These are phyloP conservation scores for Juglanconis oblonga DNA, from an alignment of 2,329 filamentous ascomycete genomes.

Conservation along the genomic window DNA sequence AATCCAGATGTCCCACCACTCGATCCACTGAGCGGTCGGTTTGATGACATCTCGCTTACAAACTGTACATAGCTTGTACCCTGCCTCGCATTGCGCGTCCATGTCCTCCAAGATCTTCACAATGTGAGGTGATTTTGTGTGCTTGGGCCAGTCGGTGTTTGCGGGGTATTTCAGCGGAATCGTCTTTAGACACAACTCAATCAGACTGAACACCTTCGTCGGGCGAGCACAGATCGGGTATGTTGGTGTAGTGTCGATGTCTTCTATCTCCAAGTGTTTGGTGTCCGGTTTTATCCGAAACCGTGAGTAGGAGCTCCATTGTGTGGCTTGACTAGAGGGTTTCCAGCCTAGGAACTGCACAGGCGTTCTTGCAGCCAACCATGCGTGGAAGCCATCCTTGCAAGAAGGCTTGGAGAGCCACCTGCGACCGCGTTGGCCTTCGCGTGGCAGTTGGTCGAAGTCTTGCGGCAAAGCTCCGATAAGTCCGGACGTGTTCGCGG, in stretches of 20 bases:
- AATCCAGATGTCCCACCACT: slow-evolving; percentile 54
- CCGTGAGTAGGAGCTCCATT: slow-evolving; percentile 20
- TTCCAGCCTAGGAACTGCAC: slow-evolving; percentile 8
- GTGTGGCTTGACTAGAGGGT: slow-evolving; percentile 19
- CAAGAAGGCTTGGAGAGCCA: neutral
- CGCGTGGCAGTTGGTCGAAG: neutral
- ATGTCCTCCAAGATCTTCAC: slow-evolving; percentile 38
- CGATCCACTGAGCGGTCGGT: slow-evolving; percentile 58
- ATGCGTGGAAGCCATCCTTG: neutral
- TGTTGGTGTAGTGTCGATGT: neutral
- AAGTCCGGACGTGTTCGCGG: too few species aligned
- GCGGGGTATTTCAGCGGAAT: slow-evolving; percentile 41
- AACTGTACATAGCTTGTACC: slow-evolving; percentile 49
- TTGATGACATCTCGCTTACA: slow-evolving; percentile 49
- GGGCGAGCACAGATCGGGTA: neutral
- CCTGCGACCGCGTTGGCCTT: neutral
- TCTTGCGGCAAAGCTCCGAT: slow-evolving; percentile 9
- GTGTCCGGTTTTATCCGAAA: slow-evolving; percentile 21
- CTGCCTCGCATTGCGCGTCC: slow-evolving; percentile 40
- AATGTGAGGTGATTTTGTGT: slow-evolving; percentile 42
- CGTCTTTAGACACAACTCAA: slow-evolving; percentile 48
- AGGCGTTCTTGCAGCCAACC: slow-evolving; percentile 14
- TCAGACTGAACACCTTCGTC: slow-evolving; percentile 43
- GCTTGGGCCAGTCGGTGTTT: slow-evolving; percentile 37
- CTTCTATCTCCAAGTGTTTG: slow-evolving; percentile 17